A percentile compares a stretch with the other conserved stretches of the same genome.
These are phyloP conservation scores for Fusarium nanum DNA, from an alignment of 2,329 filamentous ascomycete species.

Conservation along the genomic window DNA sequence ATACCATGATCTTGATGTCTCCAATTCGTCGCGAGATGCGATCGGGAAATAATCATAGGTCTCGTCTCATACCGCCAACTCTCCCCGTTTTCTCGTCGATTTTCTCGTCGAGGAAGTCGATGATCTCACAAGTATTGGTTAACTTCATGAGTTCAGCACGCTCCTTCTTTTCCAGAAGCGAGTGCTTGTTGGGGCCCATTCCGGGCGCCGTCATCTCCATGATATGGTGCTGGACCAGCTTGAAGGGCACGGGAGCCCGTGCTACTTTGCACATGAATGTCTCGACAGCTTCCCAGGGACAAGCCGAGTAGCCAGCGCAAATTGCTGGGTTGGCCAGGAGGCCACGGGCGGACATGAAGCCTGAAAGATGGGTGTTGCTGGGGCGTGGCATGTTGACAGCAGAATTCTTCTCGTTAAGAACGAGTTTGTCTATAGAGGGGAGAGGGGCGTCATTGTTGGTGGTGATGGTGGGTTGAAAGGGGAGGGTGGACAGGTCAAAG, in stretches of 20 bases:
- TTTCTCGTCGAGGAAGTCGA: slow-evolving; percentile 70
- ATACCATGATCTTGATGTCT: slow-evolving; percentile 39
- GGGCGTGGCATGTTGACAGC: slow-evolving; percentile 42
- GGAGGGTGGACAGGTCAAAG: slow-evolving; percentile 66
- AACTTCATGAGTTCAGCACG: slow-evolving; percentile 62
- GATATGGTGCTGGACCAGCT: slow-evolving; percentile 73
- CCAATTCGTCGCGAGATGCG: background rate
- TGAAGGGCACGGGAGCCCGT: slow-evolving; percentile 69
- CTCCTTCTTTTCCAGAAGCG: slow-evolving; percentile 68
- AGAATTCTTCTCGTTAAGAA: slow-evolving; percentile 38
- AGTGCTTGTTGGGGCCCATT: slow-evolving; percentile 63
- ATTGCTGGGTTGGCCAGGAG: slow-evolving; percentile 75
- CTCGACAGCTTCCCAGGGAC: slow-evolving; percentile 72
- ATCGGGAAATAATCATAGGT: slow-evolving; percentile 45
- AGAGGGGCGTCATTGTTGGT: slow-evolving; percentile 40
- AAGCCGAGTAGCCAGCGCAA: slow-evolving; percentile 67
- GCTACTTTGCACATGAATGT: slow-evolving; percentile 70
- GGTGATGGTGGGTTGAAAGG: slow-evolving; percentile 52
- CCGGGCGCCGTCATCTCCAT: slow-evolving; percentile 73
- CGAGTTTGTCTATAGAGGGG: slow-evolving; percentile 47
- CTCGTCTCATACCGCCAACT: slow-evolving; percentile 48
- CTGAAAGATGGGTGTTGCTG: slow-evolving; percentile 63
- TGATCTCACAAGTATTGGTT: slow-evolving; percentile 66
- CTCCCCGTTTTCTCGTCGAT: slow-evolving; percentile 53
- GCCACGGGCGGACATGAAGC: slow-evolving; percentile 77